Conservation (phyloP, 768 basidiomycete genomes). For the Auriscalpium orientale region DNA sequence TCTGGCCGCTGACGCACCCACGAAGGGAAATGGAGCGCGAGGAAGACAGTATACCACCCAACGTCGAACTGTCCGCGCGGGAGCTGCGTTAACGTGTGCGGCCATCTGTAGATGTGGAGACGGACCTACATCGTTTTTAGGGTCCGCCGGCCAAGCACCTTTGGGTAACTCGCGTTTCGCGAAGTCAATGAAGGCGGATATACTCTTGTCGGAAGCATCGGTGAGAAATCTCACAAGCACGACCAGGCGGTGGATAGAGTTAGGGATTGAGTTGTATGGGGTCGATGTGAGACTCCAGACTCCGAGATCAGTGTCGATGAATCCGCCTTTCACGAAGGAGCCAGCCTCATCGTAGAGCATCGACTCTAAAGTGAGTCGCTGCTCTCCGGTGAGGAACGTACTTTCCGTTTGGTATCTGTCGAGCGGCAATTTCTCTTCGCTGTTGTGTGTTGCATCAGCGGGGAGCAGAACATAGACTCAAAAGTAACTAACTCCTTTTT, state of each 20-base stretch:
- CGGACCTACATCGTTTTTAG: background rate
- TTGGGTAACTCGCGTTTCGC: background rate
- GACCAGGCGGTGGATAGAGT: background rate
- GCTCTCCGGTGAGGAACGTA: background rate
- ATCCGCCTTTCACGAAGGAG: background rate
- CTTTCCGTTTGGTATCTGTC: too few relatives aligned
- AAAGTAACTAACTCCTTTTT: too few relatives aligned
- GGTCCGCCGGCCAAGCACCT: background rate
- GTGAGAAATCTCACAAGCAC: background rate
- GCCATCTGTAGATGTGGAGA: background rate
- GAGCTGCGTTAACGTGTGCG: background rate
- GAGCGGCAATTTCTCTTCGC: too few relatives aligned
- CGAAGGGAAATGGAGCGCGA: background rate
- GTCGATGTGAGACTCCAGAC: background rate
- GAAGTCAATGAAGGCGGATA: background rate
- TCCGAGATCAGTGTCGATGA: background rate
- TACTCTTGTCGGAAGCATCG: background rate
- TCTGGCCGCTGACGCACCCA: background rate
- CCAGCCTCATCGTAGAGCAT: background rate
- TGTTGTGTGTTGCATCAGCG: too few relatives aligned
- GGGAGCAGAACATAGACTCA: too few relatives aligned
- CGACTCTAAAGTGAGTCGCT: background rate
- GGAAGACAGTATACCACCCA: background rate
- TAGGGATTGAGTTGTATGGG: background rate
- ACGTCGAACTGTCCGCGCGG: background rate